Conservation (phyloP, 148 eudicot species). For the Selenicereus undatus region DNA sequence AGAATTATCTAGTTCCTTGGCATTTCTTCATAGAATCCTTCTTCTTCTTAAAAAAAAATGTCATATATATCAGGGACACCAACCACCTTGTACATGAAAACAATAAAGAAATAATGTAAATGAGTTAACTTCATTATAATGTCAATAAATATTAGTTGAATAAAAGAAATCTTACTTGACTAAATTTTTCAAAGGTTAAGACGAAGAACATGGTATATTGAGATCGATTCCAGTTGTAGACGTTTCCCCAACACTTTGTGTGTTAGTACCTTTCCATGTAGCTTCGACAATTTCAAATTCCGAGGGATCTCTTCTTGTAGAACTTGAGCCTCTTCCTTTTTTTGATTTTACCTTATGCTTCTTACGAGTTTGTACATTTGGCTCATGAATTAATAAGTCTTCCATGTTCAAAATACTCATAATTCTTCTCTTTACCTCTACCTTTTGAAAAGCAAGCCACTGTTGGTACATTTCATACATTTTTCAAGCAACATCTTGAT, state of each 20-base stretch:
- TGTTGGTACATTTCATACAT: neutral
- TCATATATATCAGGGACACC: no score
- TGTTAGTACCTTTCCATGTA: neutral
- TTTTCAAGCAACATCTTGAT: conserved; percentile 1
- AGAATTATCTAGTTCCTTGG: no score
- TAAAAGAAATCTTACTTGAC: no score
- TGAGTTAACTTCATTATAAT: no score
- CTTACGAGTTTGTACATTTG: neutral
- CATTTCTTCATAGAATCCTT: no score
- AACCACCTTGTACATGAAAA: no score
- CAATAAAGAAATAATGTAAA: no score
- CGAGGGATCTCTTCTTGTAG: neutral
- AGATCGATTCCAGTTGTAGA: neutral
- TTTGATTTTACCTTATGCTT: neutral
- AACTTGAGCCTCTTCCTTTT: neutral
- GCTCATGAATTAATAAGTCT: neutral
- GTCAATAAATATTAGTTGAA: no score
- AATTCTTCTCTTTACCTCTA: neutral
- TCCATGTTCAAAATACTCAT: neutral
- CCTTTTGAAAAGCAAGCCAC: neutral
- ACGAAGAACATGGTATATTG: neutral
- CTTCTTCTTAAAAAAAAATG: no score
- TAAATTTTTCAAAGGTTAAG: no score
- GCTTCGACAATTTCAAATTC: conserved; percentile 5
- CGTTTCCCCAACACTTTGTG: neutral